Evolutionary conservation across 805 yeast genomes (phyloP), one percentile per base, ranked within the genome.

Genomic region (Schizosaccharomyces osmophilus): DNA sequence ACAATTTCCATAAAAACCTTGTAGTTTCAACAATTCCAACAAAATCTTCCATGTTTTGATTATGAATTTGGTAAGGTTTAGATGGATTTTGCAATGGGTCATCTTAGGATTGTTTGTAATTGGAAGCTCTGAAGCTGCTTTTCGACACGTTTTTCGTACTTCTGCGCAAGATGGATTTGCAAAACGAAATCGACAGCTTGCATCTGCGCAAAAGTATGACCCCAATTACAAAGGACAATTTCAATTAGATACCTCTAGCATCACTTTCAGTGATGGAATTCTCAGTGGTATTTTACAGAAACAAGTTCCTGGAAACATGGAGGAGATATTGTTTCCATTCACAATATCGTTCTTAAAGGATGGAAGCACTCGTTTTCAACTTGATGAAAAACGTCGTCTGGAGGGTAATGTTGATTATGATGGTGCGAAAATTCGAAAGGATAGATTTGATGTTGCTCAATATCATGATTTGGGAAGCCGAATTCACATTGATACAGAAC

Each of bases 381-480:
- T 51, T 11, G 57, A 51, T 26, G 57, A 51, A 13, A 8, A 51
- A 29, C 22, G 36, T 17, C 57, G 57, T 8, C 1, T 51, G n/a
- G 61, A 32, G 36, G 63, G 61, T 32, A 62, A 62, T 11, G 66
- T 67, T 31, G 67, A 68, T n/a, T 62, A 67, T 31, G 70, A 69
- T 4, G 68, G 9, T 29, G 65, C 66, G 4, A 64, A 71, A 13
- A 63, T 79, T 22, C 74, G 75, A 29, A 69, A 70, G n/a, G 68
- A 74, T 24, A 73, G 95, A 65, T 87, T 77, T 70, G 74, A 79
- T 63, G 83, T 78, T 61, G 78, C 89, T 1, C 71, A 78, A 22
- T 69, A 75, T 5, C 82, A 85, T 82, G 82, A 84, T 0, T 78
- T 85, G 65, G 69, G 65, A 13, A 69, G 66, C 19, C 66, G 62